Percentiles rank a stretch among this genome's conserved stretches.
Evolutionary conservation across 176 grass and related monocot genomes (phyloP).

Genomic region (Bonia amplexicaulis): DNA sequence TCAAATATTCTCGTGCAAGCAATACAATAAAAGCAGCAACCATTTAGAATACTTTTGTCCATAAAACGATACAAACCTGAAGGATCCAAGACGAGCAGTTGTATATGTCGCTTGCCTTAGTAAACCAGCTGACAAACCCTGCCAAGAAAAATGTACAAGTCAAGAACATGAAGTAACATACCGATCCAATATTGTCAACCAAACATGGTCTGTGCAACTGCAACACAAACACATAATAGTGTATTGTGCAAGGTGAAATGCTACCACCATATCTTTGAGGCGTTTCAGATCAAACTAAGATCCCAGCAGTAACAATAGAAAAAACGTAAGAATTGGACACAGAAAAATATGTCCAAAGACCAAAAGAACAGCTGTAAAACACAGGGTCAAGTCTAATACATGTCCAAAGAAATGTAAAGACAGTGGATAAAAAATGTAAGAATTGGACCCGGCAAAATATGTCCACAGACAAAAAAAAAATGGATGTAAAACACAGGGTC

Average conservation of each 20-base stretch:
- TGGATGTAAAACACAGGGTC: background rate
- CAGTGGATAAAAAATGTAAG: background rate
- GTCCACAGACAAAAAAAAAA: background rate
- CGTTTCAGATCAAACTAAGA: background rate
- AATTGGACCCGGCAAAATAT: too few relatives aligned
- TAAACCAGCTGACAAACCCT: constrained; percentile 95
- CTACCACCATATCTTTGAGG: background rate
- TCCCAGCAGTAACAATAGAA: background rate
- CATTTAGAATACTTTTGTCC: background rate
- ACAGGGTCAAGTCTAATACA: background rate
- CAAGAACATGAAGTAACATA: constrained; percentile 4
- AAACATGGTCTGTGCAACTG: background rate
- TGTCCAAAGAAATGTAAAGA: background rate
- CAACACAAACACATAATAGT: background rate
- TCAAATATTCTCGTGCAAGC: background rate
- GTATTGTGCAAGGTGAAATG: background rate
- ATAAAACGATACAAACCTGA: constrained; percentile 56
- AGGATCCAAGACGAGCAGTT: constrained; percentile 90
- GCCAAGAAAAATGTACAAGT: constrained; percentile 22
- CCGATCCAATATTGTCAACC: background rate
- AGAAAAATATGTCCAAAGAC: background rate
- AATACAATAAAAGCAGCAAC: background rate
- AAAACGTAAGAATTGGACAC: background rate
- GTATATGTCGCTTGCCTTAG: constrained; percentile 94
- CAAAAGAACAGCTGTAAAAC: background rate